phyloP scores from a whole-genome alignment of 495 filamentous ascomycete species.

The Hyaloscypha finlandica region DNA sequence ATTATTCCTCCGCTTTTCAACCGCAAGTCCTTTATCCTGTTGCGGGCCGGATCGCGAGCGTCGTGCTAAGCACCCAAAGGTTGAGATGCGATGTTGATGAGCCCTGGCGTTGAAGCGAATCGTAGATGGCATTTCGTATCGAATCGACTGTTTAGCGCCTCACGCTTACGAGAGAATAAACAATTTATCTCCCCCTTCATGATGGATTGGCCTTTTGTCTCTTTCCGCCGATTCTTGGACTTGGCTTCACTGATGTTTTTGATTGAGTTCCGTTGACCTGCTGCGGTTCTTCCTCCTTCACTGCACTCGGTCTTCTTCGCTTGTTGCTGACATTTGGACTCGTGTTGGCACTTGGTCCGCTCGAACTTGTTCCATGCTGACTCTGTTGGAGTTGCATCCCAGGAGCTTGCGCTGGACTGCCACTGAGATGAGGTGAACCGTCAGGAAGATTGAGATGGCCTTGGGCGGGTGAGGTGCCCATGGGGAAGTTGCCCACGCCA shows the following conservation, averaged over 20 bases:
- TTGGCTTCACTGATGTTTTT: constrained; percentile 55
- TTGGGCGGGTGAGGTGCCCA: constrained; percentile 55
- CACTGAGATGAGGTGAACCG: constrained; percentile 57
- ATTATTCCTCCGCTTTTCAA: neutral
- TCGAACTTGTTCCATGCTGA: constrained; percentile 69
- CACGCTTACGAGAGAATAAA: neutral
- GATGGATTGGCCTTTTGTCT: constrained; percentile 51
- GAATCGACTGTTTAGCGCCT: neutral
- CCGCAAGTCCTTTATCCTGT: neutral
- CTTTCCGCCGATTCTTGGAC: constrained; percentile 55
- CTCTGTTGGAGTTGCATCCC: constrained; percentile 74
- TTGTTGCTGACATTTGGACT: constrained; percentile 81
- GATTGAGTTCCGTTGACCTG: constrained; percentile 40
- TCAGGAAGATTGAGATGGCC: constrained; percentile 55
- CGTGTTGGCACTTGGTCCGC: constrained; percentile 77
- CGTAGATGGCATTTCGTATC: neutral
- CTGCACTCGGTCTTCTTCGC: constrained; percentile 71
- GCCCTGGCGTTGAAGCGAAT: neutral
- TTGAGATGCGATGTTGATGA: neutral
- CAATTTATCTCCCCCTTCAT: constrained; percentile 5
- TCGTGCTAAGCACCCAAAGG: neutral
- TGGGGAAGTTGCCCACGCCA: constrained; percentile 50
- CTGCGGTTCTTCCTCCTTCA: constrained; percentile 73
- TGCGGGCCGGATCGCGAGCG: neutral
- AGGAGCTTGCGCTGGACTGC: constrained; percentile 60